Conservation (phyloP, 202 grass and related monocot genomes). For the Carex arenaria region DNA sequence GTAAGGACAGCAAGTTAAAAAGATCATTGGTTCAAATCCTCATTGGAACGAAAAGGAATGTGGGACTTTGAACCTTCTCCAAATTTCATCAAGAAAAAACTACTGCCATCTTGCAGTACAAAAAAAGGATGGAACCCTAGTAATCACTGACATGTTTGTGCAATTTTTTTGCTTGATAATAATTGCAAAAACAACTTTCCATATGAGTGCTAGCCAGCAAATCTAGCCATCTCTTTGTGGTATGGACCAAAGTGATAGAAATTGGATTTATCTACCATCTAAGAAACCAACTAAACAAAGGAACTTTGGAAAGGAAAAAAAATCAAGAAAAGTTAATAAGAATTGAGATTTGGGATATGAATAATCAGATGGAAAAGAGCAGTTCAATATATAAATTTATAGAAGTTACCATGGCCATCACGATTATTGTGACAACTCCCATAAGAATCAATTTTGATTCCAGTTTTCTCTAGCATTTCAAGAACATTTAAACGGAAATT, state of each 20-base stretch:
- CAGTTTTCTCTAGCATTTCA: constrained; percentile 34
- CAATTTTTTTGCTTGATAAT: not conserved
- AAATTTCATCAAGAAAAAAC: not conserved
- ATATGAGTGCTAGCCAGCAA: not conserved
- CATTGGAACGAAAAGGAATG: not conserved
- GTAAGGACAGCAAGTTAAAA: not conserved
- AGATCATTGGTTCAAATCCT: not conserved
- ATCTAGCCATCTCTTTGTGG: not conserved
- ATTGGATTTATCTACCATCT: not conserved
- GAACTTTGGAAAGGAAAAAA: not conserved
- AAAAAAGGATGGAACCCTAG: not conserved
- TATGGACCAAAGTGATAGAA: not conserved
- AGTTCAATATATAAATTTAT: constrained; percentile 1
- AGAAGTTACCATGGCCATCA: constrained; percentile 28
- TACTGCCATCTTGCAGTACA: not conserved
- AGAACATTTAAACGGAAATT: constrained; percentile 42
- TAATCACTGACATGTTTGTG: not conserved
- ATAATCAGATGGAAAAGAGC: not conserved
- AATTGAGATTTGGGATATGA: not conserved
- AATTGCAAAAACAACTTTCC: not conserved
- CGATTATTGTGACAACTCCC: constrained; percentile 35
- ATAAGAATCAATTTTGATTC: constrained; percentile 44
- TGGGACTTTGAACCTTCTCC: not conserved
- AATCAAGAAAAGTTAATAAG: not conserved
- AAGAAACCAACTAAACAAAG: not conserved